A percentile compares a stretch with the other conserved stretches of the same genome.
Evolutionary conservation across 208 protist genomes (phyloP).

Genomic region (Leishmania turanica): DNA sequence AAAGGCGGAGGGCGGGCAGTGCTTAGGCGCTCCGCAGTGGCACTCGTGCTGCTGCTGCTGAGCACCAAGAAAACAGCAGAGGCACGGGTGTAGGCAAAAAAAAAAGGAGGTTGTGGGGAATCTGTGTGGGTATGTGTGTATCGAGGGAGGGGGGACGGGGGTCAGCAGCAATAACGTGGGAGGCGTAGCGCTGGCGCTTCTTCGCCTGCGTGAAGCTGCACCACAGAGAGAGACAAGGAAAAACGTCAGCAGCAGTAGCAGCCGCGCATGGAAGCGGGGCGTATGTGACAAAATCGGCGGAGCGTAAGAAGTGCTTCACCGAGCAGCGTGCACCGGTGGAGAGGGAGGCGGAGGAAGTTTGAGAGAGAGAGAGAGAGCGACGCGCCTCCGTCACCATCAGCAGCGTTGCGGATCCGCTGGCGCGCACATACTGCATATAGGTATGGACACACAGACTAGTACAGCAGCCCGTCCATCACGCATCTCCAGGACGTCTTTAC

Average conservation of each 20-base stretch:
- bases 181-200: not conserved
- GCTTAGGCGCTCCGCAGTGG: not conserved
- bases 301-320: not conserved
- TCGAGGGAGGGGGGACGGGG: too few species aligned
- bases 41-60: not conserved
- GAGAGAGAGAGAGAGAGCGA: not conserved
- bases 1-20: not conserved
- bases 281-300: not conserved
- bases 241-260: not conserved
- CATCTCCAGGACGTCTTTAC: not conserved
- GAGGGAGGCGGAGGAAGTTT: not conserved
- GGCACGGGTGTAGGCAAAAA: not conserved
- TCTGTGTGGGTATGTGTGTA: too few species aligned
- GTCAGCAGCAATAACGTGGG: not conserved
- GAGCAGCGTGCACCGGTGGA: not conserved
- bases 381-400: not conserved
- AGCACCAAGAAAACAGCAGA: not conserved
- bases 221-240: not conserved
- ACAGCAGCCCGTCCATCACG: not conserved
- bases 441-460: not conserved
- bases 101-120: not conserved
- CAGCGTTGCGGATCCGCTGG: not conserved
- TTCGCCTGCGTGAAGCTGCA: not conserved
- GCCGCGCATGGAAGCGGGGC: not conserved
- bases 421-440: not conserved